These are phyloP conservation scores for Talaromyces marneffei DNA, from an alignment of 2,329 filamentous ascomycete species.

Conservation along the genomic window DNA sequence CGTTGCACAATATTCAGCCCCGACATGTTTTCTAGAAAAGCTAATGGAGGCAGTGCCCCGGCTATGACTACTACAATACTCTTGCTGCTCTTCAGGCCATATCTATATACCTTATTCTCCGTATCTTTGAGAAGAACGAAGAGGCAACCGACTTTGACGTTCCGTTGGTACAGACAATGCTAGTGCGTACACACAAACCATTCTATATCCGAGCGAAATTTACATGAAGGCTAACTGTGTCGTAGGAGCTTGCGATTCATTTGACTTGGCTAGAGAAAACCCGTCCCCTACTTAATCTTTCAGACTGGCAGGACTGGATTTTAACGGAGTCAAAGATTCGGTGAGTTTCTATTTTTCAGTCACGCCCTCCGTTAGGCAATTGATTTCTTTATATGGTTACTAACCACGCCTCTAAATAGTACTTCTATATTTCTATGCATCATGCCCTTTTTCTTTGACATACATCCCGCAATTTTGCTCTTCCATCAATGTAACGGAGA, in stretches of 20 bases:
- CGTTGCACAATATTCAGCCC: background rate
- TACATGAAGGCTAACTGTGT: background rate
- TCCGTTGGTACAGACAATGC: slow-evolving; percentile 7
- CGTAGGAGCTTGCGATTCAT: background rate
- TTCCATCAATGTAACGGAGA: slow-evolving; percentile 2
- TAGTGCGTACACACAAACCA: background rate
- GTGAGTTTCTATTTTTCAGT: background rate
- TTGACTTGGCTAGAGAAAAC: background rate
- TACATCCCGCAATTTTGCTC: background rate
- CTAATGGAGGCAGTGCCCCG: background rate
- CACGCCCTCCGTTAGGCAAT: background rate
- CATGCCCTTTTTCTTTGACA: background rate
- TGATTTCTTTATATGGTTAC: background rate
- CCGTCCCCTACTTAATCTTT: background rate
- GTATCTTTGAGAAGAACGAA: slow-evolving; percentile 5
- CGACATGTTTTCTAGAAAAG: background rate
- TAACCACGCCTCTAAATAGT: background rate
- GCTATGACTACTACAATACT: background rate
- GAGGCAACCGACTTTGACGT: slow-evolving; percentile 9
- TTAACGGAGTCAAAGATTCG: background rate
- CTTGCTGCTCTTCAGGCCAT: slow-evolving; percentile 9
- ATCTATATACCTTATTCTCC: slow-evolving; percentile 8
- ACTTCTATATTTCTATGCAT: slow-evolving; percentile 1
- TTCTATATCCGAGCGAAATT: background rate
- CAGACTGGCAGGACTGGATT: slow-evolving; percentile 7